Conservation (phyloP, 2,329 filamentous ascomycete genomes). For the Colletotrichum kahawae region DNA sequence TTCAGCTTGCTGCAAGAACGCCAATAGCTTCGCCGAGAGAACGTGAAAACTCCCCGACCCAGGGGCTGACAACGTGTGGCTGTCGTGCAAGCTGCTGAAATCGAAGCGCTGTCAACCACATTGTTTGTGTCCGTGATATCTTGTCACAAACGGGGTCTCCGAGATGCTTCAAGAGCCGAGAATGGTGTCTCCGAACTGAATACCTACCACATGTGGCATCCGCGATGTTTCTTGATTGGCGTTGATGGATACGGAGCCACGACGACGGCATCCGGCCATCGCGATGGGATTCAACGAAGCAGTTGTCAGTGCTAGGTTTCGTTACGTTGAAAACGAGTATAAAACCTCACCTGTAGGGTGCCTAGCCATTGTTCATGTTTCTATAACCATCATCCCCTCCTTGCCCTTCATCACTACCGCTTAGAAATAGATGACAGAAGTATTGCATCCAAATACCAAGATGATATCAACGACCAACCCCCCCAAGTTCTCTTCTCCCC, state of each 20-base stretch:
- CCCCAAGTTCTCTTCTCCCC: neutral
- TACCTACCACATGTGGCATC: neutral
- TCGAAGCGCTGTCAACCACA: neutral
- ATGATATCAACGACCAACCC: neutral
- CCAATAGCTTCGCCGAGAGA: neutral
- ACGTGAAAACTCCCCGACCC: neutral
- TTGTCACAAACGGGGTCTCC: neutral
- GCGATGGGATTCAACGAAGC: neutral
- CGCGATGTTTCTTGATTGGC: neutral
- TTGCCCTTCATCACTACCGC: neutral
- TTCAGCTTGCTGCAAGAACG: neutral
- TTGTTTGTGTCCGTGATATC: neutral
- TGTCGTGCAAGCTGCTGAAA: neutral
- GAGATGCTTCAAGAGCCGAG: neutral
- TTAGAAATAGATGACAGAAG: accelerated
- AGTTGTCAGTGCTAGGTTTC: neutral
- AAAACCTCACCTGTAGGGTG: neutral
- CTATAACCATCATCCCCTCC: neutral
- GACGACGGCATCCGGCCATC: neutral
- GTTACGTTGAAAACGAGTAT: neutral
- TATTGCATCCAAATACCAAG: accelerated
- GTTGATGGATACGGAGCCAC: neutral
- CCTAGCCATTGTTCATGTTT: neutral
- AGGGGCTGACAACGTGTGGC: neutral
- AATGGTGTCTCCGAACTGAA: neutral